A percentile compares a stretch with the other conserved stretches of the same genome.
Conservation (phyloP, 2,329 filamentous ascomycete genomes). For the Curvularia sp. region DNA sequence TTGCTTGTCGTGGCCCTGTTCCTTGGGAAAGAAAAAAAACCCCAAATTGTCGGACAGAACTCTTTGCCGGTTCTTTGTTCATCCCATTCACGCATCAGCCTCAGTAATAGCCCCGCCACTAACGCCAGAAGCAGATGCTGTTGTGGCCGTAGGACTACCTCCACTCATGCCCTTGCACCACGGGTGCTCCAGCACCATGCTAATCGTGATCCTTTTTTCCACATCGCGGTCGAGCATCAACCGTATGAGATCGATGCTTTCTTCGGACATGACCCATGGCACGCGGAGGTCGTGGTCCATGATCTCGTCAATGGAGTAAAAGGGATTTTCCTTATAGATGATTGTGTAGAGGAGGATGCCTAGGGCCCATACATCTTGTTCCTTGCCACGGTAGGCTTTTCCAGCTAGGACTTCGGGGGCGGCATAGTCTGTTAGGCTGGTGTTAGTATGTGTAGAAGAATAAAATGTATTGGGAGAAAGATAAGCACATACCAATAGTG, state of each 20-base stretch:
- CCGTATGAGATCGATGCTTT: slow-evolving; percentile 89
- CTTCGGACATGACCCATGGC: slow-evolving; percentile 86
- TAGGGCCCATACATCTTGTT: slow-evolving; percentile 97
- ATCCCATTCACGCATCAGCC: not conserved
- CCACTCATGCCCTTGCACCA: slow-evolving; percentile 64
- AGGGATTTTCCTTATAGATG: slow-evolving; percentile 99
- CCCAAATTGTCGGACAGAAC: too few relatives aligned
- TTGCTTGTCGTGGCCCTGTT: not conserved
- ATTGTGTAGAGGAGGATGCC: slow-evolving; percentile 98
- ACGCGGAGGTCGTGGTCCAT: slow-evolving; percentile 95
- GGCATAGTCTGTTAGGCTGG: slow-evolving; percentile 76
- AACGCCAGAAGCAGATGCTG: not conserved
- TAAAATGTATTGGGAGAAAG: not conserved
- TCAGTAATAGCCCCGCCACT: not conserved
- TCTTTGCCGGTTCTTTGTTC: not conserved
- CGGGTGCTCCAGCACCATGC: slow-evolving; percentile 85
- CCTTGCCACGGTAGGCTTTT: slow-evolving; percentile 89
- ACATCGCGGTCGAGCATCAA: slow-evolving; percentile 94
- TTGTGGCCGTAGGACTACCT: not conserved
- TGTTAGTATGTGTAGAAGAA: slow-evolving; percentile 10
- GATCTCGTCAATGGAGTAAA: slow-evolving; percentile 98
- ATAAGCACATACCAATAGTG: slow-evolving; percentile 78
- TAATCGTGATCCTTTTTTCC: slow-evolving; percentile 80
- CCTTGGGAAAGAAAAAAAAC: not conserved
- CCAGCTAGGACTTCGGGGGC: slow-evolving; percentile 97